Base-by-base conservation (phyloP, 2,329 filamentous ascomycete species). In the Pseudogymnoascus verrucosus region DNA sequence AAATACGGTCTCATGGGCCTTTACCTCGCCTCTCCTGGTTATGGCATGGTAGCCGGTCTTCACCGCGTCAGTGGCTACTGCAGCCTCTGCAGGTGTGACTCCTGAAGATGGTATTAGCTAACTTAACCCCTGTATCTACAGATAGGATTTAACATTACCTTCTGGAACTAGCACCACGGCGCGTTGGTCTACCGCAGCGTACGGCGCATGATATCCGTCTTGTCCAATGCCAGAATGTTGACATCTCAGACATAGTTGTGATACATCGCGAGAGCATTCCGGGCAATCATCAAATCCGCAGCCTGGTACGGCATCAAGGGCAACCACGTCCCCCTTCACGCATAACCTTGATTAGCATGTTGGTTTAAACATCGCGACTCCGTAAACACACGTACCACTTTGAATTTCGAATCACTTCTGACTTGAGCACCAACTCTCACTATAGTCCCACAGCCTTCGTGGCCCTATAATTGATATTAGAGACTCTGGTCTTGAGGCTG, bases 181-280 rank as follows among this genome's bases (percentile, higher is more conserved):
- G 2, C 16, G 36, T 36, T 60, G 16, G 16, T 34, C 47, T 12
- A 39, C 67, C 0, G 69, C 70, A 0, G 76, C 74, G 40, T 75
- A 79, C 0, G 77, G 75, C 1, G 78, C 76, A 51, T 76, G 78
- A 39, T 77, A 77, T 0, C 78, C 78, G 31, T 79, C 74, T 60
- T 78, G 76, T 0, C 78, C 77, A 19, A 79, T 78, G 0, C 78
- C 78, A 1, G 77, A 77, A 64, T 78, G 77, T 51, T 75, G 74
- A 0, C 76, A 71, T 31, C 51, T 61, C 57, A 75, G 71, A 60
- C 76, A 77, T 0, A 78, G 67, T 64, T 78, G 76, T 3, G 72
- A 64, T 0, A 79, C 65, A 39, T 76, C 75, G 0, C 74, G 71
- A 2, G 73, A 75, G 59, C 78, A 80, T 63, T 79, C 76, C 0